Percentiles rank a stretch among this genome's conserved stretches.
phyloP scores from a whole-genome alignment of 331 rosid genomes.

The Rhamnella rubrinervis region DNA sequence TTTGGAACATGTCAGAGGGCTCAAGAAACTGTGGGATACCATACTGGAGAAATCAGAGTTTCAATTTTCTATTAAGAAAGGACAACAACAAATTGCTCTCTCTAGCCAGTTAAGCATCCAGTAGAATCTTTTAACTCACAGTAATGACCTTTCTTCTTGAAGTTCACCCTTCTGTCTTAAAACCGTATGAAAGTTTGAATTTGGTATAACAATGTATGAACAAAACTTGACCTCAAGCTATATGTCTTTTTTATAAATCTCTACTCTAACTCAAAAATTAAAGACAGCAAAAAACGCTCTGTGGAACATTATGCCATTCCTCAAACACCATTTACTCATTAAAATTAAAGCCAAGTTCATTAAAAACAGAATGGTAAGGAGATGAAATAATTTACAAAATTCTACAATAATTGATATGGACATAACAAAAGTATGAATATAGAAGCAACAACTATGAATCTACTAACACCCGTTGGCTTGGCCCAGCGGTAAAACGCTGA shows the following conservation, averaged over 20 bases:
- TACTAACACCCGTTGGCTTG: too few relatives aligned
- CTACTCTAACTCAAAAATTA: too few relatives aligned
- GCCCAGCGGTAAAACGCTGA: too few relatives aligned
- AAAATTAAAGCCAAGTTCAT: too few relatives aligned
- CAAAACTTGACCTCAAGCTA: not conserved
- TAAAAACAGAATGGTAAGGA: too few relatives aligned
- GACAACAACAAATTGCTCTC: not conserved
- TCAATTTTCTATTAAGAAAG: too few relatives aligned
- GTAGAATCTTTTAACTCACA: not conserved
- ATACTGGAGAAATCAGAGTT: not conserved
- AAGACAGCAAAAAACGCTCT: too few relatives aligned
- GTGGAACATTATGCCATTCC: too few relatives aligned
- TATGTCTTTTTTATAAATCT: not conserved
- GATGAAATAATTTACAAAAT: too few relatives aligned
- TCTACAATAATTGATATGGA: too few relatives aligned
- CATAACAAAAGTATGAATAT: not conserved
- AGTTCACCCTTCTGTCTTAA: not conserved
- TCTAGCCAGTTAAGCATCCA: not conserved
- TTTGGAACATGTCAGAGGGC: not conserved
- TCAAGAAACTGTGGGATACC: not conserved
- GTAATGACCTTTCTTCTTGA: not conserved
- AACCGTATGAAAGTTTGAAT: not conserved
- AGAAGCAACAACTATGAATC: not conserved
- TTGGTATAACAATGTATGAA: not conserved
- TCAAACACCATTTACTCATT: too few relatives aligned